Evolutionary conservation across 2,329 filamentous ascomycete genomes (phyloP), one percentile per base, ranked within the genome.

Genomic region (Hypomyces rosellus): DNA sequence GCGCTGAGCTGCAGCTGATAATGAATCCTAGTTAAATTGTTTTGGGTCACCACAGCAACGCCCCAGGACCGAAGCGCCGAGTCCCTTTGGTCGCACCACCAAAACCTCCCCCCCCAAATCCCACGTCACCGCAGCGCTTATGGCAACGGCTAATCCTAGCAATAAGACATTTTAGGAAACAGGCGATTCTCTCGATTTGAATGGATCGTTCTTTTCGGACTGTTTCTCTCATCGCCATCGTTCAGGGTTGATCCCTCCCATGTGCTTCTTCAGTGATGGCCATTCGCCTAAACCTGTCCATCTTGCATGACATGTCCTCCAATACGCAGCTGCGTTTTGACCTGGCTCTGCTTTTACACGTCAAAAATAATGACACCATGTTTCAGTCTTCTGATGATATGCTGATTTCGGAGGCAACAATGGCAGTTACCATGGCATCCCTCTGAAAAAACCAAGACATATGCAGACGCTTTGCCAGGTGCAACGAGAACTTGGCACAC

Each of bases 41-140:
- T 65, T 60, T 63, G 58, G 40, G 64, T 68, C 59, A 55, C 63
- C 65, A 66, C 53, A 52, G 64, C 65, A 67, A 68, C 65, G 25
- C 25, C 9, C 9, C 25, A 30, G 2, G 25, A 30, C 25, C 25
- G 25, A 30, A 30, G 25, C 39, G 15, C 18, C 39, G 15, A 42
- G 39, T 42, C 39, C 13, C 12, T 42, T 16, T 22, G 8, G 40
- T 48, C 33, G 49, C 46, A 46, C 49, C 45, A 51, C 49, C 46
- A 7, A 30, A 30, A 30, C 9, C 25, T 11, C 25, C 25, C 25
- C 25, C 25, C 42, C 45, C 39, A 37, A 33, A 33, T 20, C 25
- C 25, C 14, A 36, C 34, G 40, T 51, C 34, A 40, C 39, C 5
- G 18, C 16, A 42, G 39, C 39, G 39, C 39, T 22, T 42, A 42